phyloP scores from a whole-genome alignment of 768 basidiomycete species.

The Hortiboletus campestris region DNA sequence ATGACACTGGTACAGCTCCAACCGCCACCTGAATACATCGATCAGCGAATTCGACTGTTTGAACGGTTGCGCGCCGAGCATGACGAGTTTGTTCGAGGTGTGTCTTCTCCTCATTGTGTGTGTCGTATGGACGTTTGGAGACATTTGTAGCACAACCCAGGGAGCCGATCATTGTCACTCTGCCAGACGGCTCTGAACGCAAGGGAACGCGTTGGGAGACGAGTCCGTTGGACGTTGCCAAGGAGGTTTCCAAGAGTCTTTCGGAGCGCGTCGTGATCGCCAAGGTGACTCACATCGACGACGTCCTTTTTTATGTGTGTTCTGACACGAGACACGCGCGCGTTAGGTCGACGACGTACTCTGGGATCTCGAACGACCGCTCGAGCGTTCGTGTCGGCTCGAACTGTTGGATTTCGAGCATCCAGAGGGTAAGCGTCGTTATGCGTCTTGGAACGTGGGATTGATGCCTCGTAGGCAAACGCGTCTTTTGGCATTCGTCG shows the following conservation, averaged over 20 bases:
- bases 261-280: conserved; percentile 91
- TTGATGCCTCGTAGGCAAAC: conserved; percentile 58
- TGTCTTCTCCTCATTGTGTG: neutral
- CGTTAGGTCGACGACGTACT: conserved; percentile 71
- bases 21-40: conserved; percentile 85
- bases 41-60: conserved; percentile 86
- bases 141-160: conserved; percentile 60
- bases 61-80: conserved; percentile 83
- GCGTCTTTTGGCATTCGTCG: conserved; percentile 99
- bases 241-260: conserved; percentile 80
- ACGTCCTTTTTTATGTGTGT: neutral
- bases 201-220: conserved; percentile 94
- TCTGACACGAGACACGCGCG: neutral
- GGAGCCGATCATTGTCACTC: conserved; percentile 76
- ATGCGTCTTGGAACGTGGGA: neutral
- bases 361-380: conserved; percentile 94
- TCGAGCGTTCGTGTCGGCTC: conserved; percentile 81
- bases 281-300: conserved; percentile 50
- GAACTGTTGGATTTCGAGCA: conserved; percentile 91
- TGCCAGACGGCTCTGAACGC: conserved; percentile 83
- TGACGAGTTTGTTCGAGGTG: conserved; percentile 77
- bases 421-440: conserved; percentile 56
- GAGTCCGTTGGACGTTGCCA: conserved; percentile 87
- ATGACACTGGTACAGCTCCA: conserved; percentile 53
- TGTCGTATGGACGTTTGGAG: neutral